Evolutionary conservation across 1,284 basidiomycete genomes (phyloP).

Genomic region (Golubevia sp.): DNA sequence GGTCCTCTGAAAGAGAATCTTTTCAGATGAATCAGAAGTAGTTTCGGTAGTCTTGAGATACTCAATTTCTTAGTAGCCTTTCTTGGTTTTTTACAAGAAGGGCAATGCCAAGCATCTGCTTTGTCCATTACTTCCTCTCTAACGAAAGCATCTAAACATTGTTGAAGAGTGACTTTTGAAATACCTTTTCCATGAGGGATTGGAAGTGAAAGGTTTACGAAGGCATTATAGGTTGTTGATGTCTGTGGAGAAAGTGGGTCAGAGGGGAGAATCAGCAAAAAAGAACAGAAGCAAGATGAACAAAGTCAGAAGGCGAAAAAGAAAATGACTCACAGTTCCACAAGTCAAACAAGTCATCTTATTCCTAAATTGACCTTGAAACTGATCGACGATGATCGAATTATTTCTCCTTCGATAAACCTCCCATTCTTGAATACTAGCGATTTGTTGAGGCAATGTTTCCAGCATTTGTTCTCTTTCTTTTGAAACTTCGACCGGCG

Average conservation of each 20-base stretch:
- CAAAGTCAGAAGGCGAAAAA: not conserved
- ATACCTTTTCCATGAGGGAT: constrained; percentile 65
- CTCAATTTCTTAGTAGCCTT: constrained; percentile 84
- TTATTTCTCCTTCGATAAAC: constrained; percentile 56
- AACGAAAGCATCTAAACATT: constrained; percentile 89
- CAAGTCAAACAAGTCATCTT: constrained; percentile 55
- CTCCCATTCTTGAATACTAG: constrained; percentile 65
- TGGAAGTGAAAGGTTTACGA: constrained; percentile 54
- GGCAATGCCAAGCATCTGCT: constrained; percentile 88
- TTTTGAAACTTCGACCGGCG: constrained; percentile 46
- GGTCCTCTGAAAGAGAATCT: constrained; percentile 89
- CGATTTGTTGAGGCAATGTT: constrained; percentile 80
- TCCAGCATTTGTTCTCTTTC: constrained; percentile 65
- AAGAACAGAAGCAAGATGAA: no score
- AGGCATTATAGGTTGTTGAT: constrained; percentile 89
- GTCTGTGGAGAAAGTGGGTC: constrained; percentile 68
- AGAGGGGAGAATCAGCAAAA: not conserved
- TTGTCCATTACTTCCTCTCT: constrained; percentile 88
- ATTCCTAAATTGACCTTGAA: constrained; percentile 55
- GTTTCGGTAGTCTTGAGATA: constrained; percentile 84
- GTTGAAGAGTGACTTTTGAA: constrained; percentile 74
- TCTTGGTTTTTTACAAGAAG: constrained; percentile 83
- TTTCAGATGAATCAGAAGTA: constrained; percentile 93
- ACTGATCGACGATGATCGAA: constrained; percentile 21
- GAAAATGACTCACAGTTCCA: constrained; percentile 25